Percentiles rank a stretch among this genome's conserved stretches.
Evolutionary conservation across 2,329 filamentous ascomycete genomes (phyloP).

Genomic region (Beauveria pseudobassiana): DNA sequence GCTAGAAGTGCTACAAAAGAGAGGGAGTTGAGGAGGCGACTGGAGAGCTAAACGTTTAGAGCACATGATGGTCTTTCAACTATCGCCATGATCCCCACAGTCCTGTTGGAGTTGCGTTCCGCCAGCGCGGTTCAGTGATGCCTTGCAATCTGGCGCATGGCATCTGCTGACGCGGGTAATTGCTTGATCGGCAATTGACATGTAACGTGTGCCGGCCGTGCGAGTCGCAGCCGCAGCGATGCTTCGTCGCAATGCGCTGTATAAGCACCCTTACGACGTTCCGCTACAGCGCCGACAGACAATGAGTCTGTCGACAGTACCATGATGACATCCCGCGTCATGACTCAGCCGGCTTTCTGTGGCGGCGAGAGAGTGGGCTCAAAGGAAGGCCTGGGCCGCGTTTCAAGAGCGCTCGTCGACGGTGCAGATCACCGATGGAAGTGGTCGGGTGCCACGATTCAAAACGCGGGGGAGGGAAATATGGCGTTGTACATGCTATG

Average conservation of each 20-base stretch:
- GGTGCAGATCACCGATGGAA: neutral
- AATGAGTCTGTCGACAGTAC: neutral
- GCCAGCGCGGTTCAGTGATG: too few relatives aligned
- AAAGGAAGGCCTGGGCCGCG: neutral
- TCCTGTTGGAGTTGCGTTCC: neutral
- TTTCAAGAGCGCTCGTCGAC: neutral
- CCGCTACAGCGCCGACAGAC: neutral
- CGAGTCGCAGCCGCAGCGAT: neutral
- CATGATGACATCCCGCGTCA: too few relatives aligned
- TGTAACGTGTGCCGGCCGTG: too few relatives aligned
- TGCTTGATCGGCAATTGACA: neutral
- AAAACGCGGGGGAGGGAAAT: neutral
- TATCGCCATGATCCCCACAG: neutral
- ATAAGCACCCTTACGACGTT: too few relatives aligned
- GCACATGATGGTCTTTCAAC: neutral
- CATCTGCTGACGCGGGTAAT: too few relatives aligned
- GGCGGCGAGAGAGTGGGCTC: neutral
- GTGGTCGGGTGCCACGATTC: neutral
- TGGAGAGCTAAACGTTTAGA: conserved; percentile 28
- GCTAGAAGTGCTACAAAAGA: conserved; percentile 74
- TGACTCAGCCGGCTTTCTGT: neutral
- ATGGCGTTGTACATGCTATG: too few relatives aligned
- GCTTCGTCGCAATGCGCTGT: neutral
- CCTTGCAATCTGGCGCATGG: too few relatives aligned
- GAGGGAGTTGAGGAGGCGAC: conserved; percentile 46